phyloP scores from a whole-genome alignment of 1,284 basidiomycete genomes.

The Boletellus deceptivus region DNA sequence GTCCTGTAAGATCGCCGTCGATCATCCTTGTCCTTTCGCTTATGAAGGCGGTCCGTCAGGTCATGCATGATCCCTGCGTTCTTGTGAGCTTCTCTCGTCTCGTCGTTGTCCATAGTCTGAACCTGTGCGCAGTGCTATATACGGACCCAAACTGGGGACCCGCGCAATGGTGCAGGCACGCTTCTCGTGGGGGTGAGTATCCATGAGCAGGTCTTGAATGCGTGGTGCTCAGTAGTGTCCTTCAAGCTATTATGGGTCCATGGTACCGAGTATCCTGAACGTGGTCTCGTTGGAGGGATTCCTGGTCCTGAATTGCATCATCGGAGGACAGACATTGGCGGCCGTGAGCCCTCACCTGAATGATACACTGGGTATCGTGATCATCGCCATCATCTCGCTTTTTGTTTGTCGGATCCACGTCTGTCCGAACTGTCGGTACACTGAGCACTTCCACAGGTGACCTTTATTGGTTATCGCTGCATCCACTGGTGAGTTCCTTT shows the following conservation, averaged over 20 bases:
- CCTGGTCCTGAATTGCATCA: constrained; percentile 69
- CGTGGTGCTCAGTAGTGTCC: background rate
- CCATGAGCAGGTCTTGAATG: background rate
- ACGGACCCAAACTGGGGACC: constrained; percentile 60
- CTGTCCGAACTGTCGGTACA: background rate
- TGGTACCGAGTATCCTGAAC: constrained; percentile 65
- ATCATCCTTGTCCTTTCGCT: background rate
- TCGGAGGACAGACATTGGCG: constrained; percentile 72
- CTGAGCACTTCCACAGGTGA: constrained; percentile 35
- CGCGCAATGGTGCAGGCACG: constrained; percentile 63
- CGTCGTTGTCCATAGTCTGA: constrained; percentile 1
- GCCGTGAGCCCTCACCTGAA: constrained; percentile 51
- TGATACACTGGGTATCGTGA: constrained; percentile 70
- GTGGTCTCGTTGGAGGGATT: constrained; percentile 65
- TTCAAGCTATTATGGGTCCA: constrained; percentile 57
- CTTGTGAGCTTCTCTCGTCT: constrained; percentile 42
- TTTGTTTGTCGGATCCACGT: constrained; percentile 39
- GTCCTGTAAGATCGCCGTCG: constrained; percentile 44
- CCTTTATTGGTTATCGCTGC: constrained; percentile 62
- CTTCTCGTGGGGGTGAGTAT: constrained; percentile 49
- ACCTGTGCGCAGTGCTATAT: constrained; percentile 43
- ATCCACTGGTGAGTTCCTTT: constrained; percentile 48
- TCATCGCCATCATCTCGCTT: constrained; percentile 69
- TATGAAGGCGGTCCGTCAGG: constrained; percentile 6
- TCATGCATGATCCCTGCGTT: constrained; percentile 45